Base-by-base conservation (phyloP, 139 green algal genomes). In the Chlorella vulgaris region DNA sequence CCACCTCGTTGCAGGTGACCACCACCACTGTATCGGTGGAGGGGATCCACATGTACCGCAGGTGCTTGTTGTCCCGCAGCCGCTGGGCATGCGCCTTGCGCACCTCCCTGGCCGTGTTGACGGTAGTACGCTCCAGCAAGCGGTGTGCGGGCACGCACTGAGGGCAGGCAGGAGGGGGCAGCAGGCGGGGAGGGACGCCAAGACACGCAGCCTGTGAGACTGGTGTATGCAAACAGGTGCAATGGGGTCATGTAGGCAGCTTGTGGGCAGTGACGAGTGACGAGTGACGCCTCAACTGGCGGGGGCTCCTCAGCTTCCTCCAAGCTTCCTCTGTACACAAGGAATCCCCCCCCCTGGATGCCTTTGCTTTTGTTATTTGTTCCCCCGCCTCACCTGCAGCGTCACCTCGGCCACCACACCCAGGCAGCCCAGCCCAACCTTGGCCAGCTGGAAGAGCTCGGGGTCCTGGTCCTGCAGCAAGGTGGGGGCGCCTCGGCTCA, bases 41-140 rank as follows among this genome's bases (percentile, higher is more conserved):
- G 5, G 96, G 96, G 36, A 99, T 95, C 95, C 96, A 99, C 94
- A 99, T 97, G 91, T 99, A 99, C 0, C 94, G 83, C 40, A 98
- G n/a, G 85, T 98, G 94, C 86, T 90, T 82, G 86, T 97, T 90
- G 28, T 91, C 76, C 21, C 65, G 29, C 19, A 98, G 84, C 93
- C 91, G 83, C 65, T 82, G 81, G 18, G 78, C 81, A 81, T 98
- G 96, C 58, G 94, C 92, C 81, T 84, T 86, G 65, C 86, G 83
- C 33, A 98, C 84, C 50, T 97, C 39, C 85, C 31, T 5, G 38
- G 69, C 31, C 43, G 62, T 83, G 7, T 36, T 69, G n/a, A 87
- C 83, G 38, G 61, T 86, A 19, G 90, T 94, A n/a, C 83, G 43
- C 82, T 93, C 90, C 24, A 91, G 26, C 50, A 94, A 81, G 26